A percentile compares a stretch with the other conserved stretches of the same genome.
Conservation (phyloP, 441 rosid species). For the Isatis lusitanica region DNA sequence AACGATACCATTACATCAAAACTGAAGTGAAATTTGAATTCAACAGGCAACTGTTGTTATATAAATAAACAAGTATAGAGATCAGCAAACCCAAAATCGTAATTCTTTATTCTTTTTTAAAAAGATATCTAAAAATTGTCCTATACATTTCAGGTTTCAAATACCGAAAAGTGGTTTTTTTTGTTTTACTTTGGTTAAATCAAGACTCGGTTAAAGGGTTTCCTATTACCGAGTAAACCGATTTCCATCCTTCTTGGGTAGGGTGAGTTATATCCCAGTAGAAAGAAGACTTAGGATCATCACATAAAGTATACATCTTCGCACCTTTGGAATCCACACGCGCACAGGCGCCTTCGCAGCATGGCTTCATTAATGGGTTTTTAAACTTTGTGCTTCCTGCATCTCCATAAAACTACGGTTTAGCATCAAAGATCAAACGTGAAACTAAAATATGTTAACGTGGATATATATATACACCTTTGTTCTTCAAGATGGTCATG, state of each 20-base stretch:
- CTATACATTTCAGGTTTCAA: no score
- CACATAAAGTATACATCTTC: conserved; percentile 10
- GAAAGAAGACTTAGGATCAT: conserved; percentile 25
- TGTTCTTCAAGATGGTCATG: conserved; percentile 42
- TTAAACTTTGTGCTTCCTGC: conserved; percentile 22
- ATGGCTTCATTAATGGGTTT: conserved; percentile 12
- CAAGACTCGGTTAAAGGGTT: background rate
- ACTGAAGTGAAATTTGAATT: no score
- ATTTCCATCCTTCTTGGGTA: conserved; percentile 19
- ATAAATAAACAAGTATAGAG: no score
- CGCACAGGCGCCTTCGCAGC: conserved; percentile 24
- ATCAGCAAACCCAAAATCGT: no score
- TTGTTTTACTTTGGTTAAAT: background rate
- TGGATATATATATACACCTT: background rate
- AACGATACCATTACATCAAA: background rate
- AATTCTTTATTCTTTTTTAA: no score
- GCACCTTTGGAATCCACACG: conserved; percentile 15
- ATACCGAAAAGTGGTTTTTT: no score
- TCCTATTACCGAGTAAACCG: conserved; percentile 10
- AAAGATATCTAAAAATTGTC: no score
- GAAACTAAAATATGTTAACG: background rate
- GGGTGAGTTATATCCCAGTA: conserved; percentile 28
- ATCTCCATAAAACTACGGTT: background rate
- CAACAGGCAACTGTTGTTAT: no score
- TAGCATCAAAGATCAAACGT: background rate